A percentile compares a stretch with the other conserved stretches of the same genome.
phyloP scores from a whole-genome alignment of 192 early-diverging fungal genomes.

The Mycoemilia scoparia region DNA sequence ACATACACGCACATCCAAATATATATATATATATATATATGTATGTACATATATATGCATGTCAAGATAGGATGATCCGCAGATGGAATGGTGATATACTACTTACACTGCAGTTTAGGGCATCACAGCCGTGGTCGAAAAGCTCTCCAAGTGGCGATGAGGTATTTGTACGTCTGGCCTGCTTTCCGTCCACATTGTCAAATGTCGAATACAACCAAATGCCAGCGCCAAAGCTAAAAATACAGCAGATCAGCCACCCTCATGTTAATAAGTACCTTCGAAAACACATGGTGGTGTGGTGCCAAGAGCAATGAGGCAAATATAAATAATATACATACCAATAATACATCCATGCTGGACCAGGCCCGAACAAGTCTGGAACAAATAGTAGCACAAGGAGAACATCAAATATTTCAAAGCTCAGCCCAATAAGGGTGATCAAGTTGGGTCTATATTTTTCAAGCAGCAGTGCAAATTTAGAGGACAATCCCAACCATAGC shows the following conservation, averaged over 20 bases:
- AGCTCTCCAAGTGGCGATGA: constrained; percentile 66
- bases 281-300: no score
- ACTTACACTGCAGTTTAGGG: constrained; percentile 71
- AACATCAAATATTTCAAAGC: constrained; percentile 60
- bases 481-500: neutral
- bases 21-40: no score
- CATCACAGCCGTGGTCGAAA: constrained; percentile 77
- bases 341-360: constrained; percentile 52
- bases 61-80: no score
- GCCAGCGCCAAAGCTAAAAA: constrained; percentile 55
- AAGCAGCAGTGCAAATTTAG: no score
- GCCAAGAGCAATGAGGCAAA: no score
- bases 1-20: no score
- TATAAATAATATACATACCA: no score
- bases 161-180: constrained; percentile 60
- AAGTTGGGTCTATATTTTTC: constrained; percentile 57
- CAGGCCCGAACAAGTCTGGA: constrained; percentile 48
- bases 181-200: constrained; percentile 76
- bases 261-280: no score
- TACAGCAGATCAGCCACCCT: no score
- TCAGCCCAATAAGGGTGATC: constrained; percentile 62
- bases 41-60: no score
- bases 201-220: constrained; percentile 81
- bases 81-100: no score
- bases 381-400: constrained; percentile 44